These are phyloP conservation scores for Schizophyllum commune DNA, from an alignment of 1,284 basidiomycete genomes.

Conservation along the genomic window DNA sequence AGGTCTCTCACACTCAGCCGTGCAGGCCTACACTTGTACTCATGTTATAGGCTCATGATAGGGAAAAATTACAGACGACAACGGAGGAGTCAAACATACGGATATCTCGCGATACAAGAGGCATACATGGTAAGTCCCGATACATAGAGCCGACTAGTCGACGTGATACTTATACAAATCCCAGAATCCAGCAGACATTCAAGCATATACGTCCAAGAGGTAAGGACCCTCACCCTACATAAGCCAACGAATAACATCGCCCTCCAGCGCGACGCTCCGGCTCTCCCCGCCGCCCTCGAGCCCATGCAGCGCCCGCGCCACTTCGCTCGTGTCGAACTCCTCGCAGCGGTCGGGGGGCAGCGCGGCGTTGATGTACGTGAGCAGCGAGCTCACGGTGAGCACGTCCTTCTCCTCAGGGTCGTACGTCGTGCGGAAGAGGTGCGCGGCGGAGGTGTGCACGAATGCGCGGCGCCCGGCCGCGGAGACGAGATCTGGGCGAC, in stretches of 20 bases:
- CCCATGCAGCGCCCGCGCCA: slow-evolving; percentile 38
- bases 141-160: not conserved
- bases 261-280: not conserved
- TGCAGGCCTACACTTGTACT: too few relatives aligned
- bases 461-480: slow-evolving; percentile 49
- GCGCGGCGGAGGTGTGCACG: slow-evolving; percentile 46
- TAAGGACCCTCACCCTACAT: not conserved
- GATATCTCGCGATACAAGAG: not conserved
- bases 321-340: slow-evolving; percentile 69
- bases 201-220: not conserved
- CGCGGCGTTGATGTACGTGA: slow-evolving; percentile 65
- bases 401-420: slow-evolving; percentile 43
- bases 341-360: slow-evolving; percentile 70
- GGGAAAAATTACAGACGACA: not conserved
- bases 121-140: not conserved
- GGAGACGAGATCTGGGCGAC: slow-evolving; percentile 49
- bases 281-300: slow-evolving; percentile 1
- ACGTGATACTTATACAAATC: not conserved
- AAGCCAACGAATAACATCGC: not conserved
- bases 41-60: not conserved
- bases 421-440: slow-evolving; percentile 60
- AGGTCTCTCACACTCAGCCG: too few relatives aligned
- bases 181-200: not conserved
- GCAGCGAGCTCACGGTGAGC: slow-evolving; percentile 54
- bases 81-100: not conserved